phyloP scores from a whole-genome alignment of 352 stramenopile genomes.

The Phytophthora tentaculata region DNA sequence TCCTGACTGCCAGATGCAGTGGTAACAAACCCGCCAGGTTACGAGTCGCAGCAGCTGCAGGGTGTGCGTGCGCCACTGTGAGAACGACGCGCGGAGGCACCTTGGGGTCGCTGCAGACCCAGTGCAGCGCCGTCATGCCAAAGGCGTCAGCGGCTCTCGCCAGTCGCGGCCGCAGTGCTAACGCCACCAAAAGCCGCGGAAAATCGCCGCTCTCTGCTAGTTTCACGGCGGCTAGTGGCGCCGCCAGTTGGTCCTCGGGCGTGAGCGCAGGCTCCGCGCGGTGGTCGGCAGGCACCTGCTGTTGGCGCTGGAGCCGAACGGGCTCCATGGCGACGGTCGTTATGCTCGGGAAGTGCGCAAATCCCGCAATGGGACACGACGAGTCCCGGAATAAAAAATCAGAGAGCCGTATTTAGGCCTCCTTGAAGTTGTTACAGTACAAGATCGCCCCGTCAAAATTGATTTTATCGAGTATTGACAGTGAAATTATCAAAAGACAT shows the following conservation, averaged over 20 bases:
- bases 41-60: conserved; percentile 39
- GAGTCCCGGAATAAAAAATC: conserved; percentile 11
- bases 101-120: conserved; percentile 68
- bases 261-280: conserved; percentile 11
- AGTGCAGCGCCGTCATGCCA: conserved; percentile 87
- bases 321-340: conserved; percentile 24
- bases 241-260: conserved; percentile 26
- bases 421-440: conserved; percentile 26
- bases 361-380: conserved; percentile 29
- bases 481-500: too few species aligned
- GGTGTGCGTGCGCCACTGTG: conserved; percentile 59
- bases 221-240: conserved; percentile 39
- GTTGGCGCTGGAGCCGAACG: conserved; percentile 37
- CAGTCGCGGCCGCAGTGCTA: conserved; percentile 53
- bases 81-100: conserved; percentile 57
- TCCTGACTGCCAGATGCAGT: conserved; percentile 72
- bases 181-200: conserved; percentile 42
- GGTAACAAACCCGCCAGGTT: conserved; percentile 71
- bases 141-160: conserved; percentile 59
- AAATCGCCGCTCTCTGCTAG: conserved; percentile 59
- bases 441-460: conserved; percentile 11
- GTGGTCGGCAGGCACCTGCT: conserved; percentile 27
- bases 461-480: not conserved
- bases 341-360: conserved; percentile 20
- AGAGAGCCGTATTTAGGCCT: conserved; percentile 8